Evolutionary conservation across 768 basidiomycete species (phyloP).

Genomic region (Piloderma croceum): DNA sequence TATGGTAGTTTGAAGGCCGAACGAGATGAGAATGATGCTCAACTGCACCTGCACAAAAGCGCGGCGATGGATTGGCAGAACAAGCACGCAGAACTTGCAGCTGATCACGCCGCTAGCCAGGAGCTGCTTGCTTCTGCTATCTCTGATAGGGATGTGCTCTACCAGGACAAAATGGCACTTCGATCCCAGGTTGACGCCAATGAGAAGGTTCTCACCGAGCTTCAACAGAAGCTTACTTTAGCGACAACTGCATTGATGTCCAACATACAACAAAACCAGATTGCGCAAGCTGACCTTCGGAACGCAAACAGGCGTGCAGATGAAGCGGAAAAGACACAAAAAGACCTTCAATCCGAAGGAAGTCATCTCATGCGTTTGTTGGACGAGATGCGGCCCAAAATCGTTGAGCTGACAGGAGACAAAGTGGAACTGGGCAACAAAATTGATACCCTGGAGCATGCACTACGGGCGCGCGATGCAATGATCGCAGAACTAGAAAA

Average conservation of each 20-base stretch:
- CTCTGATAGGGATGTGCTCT: conserved; percentile 43
- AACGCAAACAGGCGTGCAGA: conserved; percentile 62
- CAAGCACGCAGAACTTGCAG: conserved; percentile 43
- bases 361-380: conserved; percentile 73
- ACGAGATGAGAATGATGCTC: conserved; percentile 48
- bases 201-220: conserved; percentile 41
- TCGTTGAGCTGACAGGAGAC: conserved; percentile 70
- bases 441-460: conserved; percentile 49
- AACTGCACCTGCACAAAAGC: conserved; percentile 36
- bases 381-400: conserved; percentile 82
- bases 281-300: conserved; percentile 60
- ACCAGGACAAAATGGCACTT: conserved; percentile 45
- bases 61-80: conserved; percentile 43
- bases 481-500: conserved; percentile 59
- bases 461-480: conserved; percentile 49
- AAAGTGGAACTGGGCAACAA: conserved; percentile 68
- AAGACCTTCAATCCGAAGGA: conserved; percentile 72
- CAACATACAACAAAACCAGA: conserved; percentile 52
- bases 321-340: conserved; percentile 66
- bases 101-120: conserved; percentile 33
- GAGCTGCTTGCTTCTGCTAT: conserved; percentile 39
- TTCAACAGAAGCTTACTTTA: conserved; percentile 56
- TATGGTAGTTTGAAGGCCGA: conserved; percentile 56
- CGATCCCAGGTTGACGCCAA: conserved; percentile 42
- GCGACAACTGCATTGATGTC: conserved; percentile 49